Evolutionary conservation across 2,329 filamentous ascomycete species (phyloP), one percentile per base, ranked within the genome.

Genomic region (Penicillium sp.): DNA sequence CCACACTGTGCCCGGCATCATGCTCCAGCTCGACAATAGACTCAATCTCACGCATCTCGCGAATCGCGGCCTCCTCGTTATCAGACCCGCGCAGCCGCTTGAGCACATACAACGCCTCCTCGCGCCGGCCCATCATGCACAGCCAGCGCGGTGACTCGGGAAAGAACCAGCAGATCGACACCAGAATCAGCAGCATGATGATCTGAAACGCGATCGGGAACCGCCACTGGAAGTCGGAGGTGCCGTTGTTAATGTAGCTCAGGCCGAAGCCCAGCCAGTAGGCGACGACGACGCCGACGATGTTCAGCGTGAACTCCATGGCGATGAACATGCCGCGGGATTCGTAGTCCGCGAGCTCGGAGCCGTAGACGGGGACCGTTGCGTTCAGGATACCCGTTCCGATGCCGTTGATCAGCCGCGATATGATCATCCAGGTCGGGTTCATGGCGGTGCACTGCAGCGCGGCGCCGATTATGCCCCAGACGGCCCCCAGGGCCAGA

Each of bases 121-220:
- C 84, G 11, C 86, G 79, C 0, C 88, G 83, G 0, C 86, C 88
- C 5, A 82, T 83, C 67, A 89, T 90, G 64, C 84, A 81, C 0
- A 91, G 83, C 68, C 69, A 73, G 21, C 70, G 65, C 31, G 70
- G 88, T 0, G 86, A 88, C 64, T 91, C 89, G 0, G 88, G 89
- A 71, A 90, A 86, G 74, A 88, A 84, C 82, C 85, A 86, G 38
- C 88, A 81, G 3, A 80, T 69, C 1, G 66, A 69, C 52, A 89
- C 76, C 0, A 90, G 78, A 0, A 83, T 47, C 2, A 89, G 66
- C 0, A 90, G 80, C 3, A 86, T 85, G 0, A 88, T 71, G 49
- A 90, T 89, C 68, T 90, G 87, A 73, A 90, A 90, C 0, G 86
- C 87, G 60, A 90, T 83, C 0, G 86, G 87, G 64, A 90, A 90